Percentiles rank a stretch among this genome's conserved stretches.
Evolutionary conservation across 2,329 filamentous ascomycete species (phyloP).

Genomic region (Penicillium concentricum): DNA sequence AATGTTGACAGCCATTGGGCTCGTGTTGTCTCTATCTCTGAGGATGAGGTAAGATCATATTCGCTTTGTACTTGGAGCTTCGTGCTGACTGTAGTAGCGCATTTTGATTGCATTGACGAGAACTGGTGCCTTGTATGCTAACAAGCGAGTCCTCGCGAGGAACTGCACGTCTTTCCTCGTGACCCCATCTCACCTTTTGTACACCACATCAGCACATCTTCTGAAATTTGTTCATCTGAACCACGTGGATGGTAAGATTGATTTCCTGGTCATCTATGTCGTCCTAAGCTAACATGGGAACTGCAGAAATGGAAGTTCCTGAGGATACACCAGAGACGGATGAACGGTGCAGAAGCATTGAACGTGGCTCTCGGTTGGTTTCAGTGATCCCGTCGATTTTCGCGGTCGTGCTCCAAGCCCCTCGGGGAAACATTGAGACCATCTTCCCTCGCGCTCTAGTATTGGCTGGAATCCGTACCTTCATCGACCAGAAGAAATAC

Average conservation of each 20-base stretch:
- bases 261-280: background rate
- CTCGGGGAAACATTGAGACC: conserved; percentile 90
- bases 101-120: conserved; percentile 66
- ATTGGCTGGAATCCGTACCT: conserved; percentile 78
- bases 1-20: conserved; percentile 41
- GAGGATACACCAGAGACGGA: conserved; percentile 86
- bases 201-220: conserved; percentile 88
- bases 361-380: conserved; percentile 82
- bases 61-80: background rate
- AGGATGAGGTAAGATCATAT: conserved; percentile 38
- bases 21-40: conserved; percentile 35
- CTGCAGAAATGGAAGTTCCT: conserved; percentile 73
- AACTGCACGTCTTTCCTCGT: conserved; percentile 90
- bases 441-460: conserved; percentile 93
- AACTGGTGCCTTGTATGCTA: conserved; percentile 75
- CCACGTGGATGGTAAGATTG: conserved; percentile 58
- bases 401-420: conserved; percentile 88
- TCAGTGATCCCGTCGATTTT: conserved; percentile 87
- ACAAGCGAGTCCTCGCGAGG: conserved; percentile 69
- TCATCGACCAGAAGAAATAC: conserved; percentile 80
- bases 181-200: conserved; percentile 79
- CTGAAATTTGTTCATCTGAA: conserved; percentile 90
- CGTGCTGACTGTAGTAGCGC: conserved; percentile 34
- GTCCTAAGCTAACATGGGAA: conserved; percentile 17
- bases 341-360: conserved; percentile 87